Conservation (phyloP, 441 rosid species). For the Cnidoscolus chayamansa region DNA sequence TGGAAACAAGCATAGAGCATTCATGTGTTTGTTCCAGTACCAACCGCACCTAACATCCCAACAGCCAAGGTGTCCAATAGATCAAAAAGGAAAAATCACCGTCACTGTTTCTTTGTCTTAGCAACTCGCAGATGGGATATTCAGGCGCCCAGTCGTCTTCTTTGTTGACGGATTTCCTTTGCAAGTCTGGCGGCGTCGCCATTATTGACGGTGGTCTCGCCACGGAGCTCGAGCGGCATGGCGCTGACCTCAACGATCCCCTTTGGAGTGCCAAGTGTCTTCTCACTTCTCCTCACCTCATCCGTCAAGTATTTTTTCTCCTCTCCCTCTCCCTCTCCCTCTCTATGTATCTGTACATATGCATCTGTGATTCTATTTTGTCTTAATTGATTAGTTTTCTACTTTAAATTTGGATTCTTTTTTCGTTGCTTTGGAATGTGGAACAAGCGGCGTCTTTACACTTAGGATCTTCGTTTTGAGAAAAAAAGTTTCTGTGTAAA, state of each 20-base stretch:
- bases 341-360: background rate
- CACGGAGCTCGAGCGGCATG: slow-evolving; percentile 79
- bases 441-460: background rate
- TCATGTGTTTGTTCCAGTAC: background rate
- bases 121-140: slow-evolving; percentile 22
- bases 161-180: slow-evolving; percentile 58
- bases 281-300: slow-evolving; percentile 69
- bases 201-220: slow-evolving; percentile 85
- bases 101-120: background rate
- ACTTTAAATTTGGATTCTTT: background rate
- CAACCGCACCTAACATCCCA: background rate
- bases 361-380: background rate
- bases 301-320: slow-evolving; percentile 44
- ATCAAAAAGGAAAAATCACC: background rate
- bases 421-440: background rate
- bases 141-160: slow-evolving; percentile 26
- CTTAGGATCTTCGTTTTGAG: background rate
- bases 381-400: background rate
- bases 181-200: slow-evolving; percentile 57
- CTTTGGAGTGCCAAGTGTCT: slow-evolving; percentile 97
- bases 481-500: background rate
- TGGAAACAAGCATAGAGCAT: background rate
- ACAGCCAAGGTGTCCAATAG: background rate
- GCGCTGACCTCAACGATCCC: slow-evolving; percentile 90
- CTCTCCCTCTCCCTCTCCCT: too few relatives aligned